Evolutionary conservation across 2,329 filamentous ascomycete genomes (phyloP).

Genomic region (Pseudopithomyces chartarum): DNA sequence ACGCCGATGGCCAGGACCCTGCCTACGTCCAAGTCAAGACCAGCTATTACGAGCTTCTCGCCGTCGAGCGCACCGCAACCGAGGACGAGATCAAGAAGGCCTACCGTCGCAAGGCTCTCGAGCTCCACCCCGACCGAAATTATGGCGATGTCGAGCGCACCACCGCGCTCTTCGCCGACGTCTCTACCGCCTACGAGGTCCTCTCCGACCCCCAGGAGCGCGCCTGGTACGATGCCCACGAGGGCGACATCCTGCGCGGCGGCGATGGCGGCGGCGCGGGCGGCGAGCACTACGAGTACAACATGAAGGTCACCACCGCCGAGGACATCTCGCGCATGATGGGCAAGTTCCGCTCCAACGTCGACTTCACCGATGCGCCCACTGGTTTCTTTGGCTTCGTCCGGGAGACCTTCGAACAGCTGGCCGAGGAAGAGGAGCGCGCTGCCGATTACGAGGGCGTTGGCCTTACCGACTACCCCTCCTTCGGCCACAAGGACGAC

Average conservation of each 20-base stretch:
- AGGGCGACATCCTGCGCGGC: constrained; percentile 78
- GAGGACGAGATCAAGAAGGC: constrained; percentile 94
- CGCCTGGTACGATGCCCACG: constrained; percentile 96
- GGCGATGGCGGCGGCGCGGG: constrained; percentile 54
- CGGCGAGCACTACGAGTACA: constrained; percentile 64
- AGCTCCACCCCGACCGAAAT: constrained; percentile 94
- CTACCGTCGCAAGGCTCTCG: constrained; percentile 87
- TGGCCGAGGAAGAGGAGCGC: constrained; percentile 79
- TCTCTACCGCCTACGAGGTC: constrained; percentile 94
- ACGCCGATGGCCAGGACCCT: constrained; percentile 21
- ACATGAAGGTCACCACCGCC: constrained; percentile 76
- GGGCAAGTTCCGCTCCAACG: constrained; percentile 75
- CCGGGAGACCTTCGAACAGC: constrained; percentile 75
- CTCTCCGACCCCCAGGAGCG: constrained; percentile 94
- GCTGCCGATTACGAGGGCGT: constrained; percentile 72
- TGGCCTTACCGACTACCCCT: constrained; percentile 71
- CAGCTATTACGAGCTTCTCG: constrained; percentile 86
- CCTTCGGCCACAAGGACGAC: constrained; percentile 80
- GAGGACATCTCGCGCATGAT: constrained; percentile 80
- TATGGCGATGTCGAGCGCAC: constrained; percentile 82
- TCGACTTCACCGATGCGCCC: constrained; percentile 80
- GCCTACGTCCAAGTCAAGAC: constrained; percentile 59
- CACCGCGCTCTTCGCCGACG: constrained; percentile 84
- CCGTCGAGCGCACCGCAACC: constrained; percentile 71
- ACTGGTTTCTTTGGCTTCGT: constrained; percentile 85